Base-by-base conservation (phyloP, 768 basidiomycete genomes). In the Baorangia bicolor region DNA sequence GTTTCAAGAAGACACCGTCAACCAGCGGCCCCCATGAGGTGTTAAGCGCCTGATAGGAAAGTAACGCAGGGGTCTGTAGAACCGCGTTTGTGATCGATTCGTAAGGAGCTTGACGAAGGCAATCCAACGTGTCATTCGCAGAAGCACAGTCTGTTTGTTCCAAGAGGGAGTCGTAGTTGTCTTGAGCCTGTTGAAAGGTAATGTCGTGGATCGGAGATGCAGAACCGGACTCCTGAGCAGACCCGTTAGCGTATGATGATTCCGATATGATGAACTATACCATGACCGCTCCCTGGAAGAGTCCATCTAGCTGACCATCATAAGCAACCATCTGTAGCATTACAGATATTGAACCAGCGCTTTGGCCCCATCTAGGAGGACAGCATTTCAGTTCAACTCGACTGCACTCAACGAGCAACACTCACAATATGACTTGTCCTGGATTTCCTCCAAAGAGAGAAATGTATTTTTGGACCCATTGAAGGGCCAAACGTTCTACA, bases 201-300 rank as follows among this genome's bases (percentile, higher is more conserved):
- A 64, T 61, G 25, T 50, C 49, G 10, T 34, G 42, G 21, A 58
- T 12, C 0, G 53, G 60, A 5, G 10, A 2, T 0, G 57, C 55
- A 33, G 60, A 44, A 40, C 64, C 63, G 18, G 63, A 62, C 41
- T 58, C 54, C 64, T 61, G 50, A 27, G 10, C 0, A 25, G 8
- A n/a, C 11, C 18, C 13, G 27, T 56, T 3, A 49, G n/a, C 28
- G 18, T 2, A 6, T 11, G 12, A 41, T 18, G 11, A 3, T 16
- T 10, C 5, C 5, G 0, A n/a, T 13, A 2, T n/a, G 6, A 9
- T 8, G 11, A 31, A 25, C 2, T 28, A 23, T 51, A 65, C 62
- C 64, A 65, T 61, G 35, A 64, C 28, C 27, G 45, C 64, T 8
- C 60, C 63, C n/a, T 31, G 53, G 46, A 67, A 67, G 5, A 66